Conservation (phyloP, 345 rosid species). For the Eucalyptus curtisii region DNA sequence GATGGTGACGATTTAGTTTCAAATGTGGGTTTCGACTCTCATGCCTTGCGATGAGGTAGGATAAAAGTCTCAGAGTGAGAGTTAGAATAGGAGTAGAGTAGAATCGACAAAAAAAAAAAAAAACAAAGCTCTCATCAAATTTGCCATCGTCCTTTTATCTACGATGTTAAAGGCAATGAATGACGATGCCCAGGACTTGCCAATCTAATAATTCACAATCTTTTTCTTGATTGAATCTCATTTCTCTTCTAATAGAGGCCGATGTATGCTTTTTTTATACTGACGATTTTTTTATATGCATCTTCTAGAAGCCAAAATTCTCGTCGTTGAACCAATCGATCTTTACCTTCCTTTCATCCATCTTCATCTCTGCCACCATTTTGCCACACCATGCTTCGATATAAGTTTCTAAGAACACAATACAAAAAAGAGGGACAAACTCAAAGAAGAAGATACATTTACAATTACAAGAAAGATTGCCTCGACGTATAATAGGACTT, state of each 20-base stretch:
- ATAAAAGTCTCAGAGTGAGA: no score
- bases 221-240: not conserved
- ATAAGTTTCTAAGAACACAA: not conserved
- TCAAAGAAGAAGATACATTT: not conserved
- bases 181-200: rapidly evolving
- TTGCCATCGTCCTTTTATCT: rapidly evolving
- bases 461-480: no score
- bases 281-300: rapidly evolving
- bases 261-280: not conserved
- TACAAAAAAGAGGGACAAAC: not conserved
- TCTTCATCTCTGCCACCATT: not conserved
- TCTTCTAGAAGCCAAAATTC: rapidly evolving
- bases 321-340: rapidly evolving
- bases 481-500: not conserved
- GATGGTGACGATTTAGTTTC: no score
- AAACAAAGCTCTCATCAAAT: not conserved
- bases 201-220: not conserved
- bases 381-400: not conserved
- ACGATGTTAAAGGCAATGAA: not conserved
- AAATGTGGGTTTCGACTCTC: no score
- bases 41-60: rapidly evolving
- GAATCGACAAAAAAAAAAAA: no score
- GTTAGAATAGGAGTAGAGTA: no score
- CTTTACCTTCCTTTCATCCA: not conserved
- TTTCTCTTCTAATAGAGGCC: rapidly evolving